Conservation (phyloP, 768 basidiomycete genomes). For the Russula sp. region DNA sequence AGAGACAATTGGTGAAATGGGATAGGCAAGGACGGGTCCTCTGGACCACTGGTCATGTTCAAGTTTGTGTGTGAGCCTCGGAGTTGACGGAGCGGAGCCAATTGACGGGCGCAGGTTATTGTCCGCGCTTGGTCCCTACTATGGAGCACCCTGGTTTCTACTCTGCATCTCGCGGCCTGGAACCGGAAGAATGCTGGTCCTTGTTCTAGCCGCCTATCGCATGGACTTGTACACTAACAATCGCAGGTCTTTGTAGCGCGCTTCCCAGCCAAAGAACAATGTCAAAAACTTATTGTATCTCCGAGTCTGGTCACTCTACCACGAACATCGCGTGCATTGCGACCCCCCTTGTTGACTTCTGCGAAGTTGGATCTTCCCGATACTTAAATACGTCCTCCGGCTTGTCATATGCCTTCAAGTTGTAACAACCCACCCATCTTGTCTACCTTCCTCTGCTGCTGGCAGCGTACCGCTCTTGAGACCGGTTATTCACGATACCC, state of each 20-base stretch:
- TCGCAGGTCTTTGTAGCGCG: background rate
- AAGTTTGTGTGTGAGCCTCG: background rate
- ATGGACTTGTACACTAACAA: background rate
- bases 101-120: background rate
- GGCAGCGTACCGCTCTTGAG: constrained; percentile 21
- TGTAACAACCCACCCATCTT: background rate
- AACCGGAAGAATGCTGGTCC: background rate
- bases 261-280: constrained; percentile 3
- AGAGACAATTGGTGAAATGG: constrained; percentile 47
- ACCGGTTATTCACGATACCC: constrained; percentile 20
- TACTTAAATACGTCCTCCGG: constrained; percentile 7
- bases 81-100: background rate
- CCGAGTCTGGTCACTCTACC: background rate
- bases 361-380: background rate
- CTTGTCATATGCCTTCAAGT: background rate
- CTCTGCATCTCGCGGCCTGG: background rate
- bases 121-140: background rate
- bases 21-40: constrained; percentile 29
- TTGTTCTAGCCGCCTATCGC: background rate
- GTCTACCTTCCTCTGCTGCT: constrained; percentile 8
- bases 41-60: constrained; percentile 9
- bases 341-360: background rate
- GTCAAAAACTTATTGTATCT: background rate
- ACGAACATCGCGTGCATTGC: background rate
- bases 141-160: background rate